phyloP scores from a whole-genome alignment of 2,329 filamentous ascomycete species.

The Cryphonectria japonica region DNA sequence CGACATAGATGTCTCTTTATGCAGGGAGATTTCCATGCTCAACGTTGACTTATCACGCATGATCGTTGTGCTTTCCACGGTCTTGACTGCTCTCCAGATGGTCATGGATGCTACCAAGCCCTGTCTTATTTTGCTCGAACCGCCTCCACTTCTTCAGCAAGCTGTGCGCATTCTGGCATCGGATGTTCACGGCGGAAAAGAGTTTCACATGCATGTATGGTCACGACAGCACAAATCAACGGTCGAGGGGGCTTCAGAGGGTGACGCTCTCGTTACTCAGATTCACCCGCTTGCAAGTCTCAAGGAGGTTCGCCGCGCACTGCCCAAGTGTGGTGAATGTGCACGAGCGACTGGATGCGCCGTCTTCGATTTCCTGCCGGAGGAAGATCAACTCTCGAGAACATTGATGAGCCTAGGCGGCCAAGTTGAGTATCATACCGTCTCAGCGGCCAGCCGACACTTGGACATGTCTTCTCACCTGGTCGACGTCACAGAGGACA shows the following conservation, averaged over 20 bases:
- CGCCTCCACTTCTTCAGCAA: constrained; percentile 22
- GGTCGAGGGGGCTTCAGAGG: not conserved
- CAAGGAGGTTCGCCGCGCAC: constrained; percentile 37
- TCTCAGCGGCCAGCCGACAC: not conserved
- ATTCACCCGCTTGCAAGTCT: constrained; percentile 16
- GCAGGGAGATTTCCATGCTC: not conserved
- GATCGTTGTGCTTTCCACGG: not conserved
- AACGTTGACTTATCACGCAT: not conserved
- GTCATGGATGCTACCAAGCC: too few relatives aligned
- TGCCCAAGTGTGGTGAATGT: constrained; percentile 31
- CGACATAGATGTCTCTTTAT: not conserved
- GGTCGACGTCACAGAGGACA: not conserved
- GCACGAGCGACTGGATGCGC: not conserved
- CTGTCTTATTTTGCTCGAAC: constrained; percentile 39
- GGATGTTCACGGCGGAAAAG: constrained; percentile 11
- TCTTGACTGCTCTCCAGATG: not conserved
- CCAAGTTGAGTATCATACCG: constrained; percentile 35
- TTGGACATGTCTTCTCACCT: too few relatives aligned
- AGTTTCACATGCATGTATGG: constrained; percentile 31
- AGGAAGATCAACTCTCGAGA: constrained; percentile 35
- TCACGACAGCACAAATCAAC: constrained; percentile 30
- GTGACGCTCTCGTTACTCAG: not conserved
- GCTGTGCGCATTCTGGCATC: not conserved
- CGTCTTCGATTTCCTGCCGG: constrained; percentile 41
- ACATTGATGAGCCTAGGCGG: constrained; percentile 32